Evolutionary conservation across 805 yeast genomes (phyloP).

Genomic region (Saccharomycopsis javanensis): DNA sequence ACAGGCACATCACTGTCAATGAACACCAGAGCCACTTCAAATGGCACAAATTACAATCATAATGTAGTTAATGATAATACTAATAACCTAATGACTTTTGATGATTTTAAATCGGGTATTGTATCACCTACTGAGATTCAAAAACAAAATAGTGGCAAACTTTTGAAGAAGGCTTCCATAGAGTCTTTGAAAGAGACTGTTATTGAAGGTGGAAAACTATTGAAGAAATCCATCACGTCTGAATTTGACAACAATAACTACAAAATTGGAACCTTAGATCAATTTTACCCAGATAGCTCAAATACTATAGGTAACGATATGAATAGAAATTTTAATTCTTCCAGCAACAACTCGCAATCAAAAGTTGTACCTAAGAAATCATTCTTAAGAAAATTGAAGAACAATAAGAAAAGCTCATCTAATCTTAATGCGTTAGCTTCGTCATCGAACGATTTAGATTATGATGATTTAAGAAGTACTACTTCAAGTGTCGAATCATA

Average conservation of each 20-base stretch:
- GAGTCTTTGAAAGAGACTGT: conserved; percentile 16
- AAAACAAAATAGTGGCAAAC: conserved; percentile 2
- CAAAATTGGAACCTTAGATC: background rate
- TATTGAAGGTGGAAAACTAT: conserved; percentile 13
- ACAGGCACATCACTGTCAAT: background rate
- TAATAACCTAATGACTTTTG: background rate
- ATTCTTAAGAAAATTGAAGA: conserved; percentile 14
- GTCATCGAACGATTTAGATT: background rate
- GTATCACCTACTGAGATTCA: conserved; percentile 17
- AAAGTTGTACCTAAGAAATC: conserved; percentile 15
- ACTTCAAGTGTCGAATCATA: conserved; percentile 12
- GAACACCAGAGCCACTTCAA: background rate
- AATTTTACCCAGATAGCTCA: background rate
- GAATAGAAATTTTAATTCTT: background rate
- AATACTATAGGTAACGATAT: conserved; percentile 9
- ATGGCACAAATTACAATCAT: background rate
- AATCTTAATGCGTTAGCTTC: background rate
- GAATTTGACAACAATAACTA: background rate
- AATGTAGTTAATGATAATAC: background rate
- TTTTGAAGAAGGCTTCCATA: conserved; percentile 10
- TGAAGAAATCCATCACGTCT: conserved; percentile 8
- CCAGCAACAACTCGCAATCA: background rate
- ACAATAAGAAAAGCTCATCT: conserved; percentile 5
- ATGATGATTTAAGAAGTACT: conserved; percentile 5
- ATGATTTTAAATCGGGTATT: conserved; percentile 8